Evolutionary conservation across 2,329 filamentous ascomycete genomes (phyloP).

Genomic region (Penicillium olsonii): DNA sequence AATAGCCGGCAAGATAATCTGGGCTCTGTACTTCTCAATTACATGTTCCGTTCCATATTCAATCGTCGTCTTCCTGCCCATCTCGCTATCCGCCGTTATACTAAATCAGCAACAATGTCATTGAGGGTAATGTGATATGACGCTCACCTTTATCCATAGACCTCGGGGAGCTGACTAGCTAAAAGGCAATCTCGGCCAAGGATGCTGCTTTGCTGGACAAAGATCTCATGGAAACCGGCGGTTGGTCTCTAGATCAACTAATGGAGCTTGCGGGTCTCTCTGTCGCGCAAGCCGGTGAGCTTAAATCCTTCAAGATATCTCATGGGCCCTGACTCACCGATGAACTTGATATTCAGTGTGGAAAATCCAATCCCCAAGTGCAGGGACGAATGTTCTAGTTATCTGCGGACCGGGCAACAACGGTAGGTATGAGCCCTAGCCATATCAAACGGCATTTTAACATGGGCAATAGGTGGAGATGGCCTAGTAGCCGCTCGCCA

Average conservation of each 20-base stretch:
- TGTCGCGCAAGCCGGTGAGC: conserved; percentile 80
- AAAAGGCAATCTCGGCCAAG: conserved; percentile 82
- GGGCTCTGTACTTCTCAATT: neutral
- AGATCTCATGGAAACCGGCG: conserved; percentile 84
- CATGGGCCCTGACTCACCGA: neutral
- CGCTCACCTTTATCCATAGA: neutral
- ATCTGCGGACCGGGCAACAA: conserved; percentile 86
- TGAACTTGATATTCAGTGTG: conserved; percentile 62
- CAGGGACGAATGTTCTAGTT: conserved; percentile 74
- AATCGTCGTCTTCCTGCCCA: conserved; percentile 10
- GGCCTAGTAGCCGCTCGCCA: conserved; percentile 93
- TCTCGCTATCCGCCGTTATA: conserved; percentile 24
- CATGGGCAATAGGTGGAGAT: conserved; percentile 69
- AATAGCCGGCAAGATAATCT: neutral
- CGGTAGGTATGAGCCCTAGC: conserved; percentile 32
- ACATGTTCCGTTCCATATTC: conserved; percentile 30
- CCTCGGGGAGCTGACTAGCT: no score
- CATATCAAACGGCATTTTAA: neutral
- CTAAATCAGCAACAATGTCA: conserved; percentile 40
- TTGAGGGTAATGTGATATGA: conserved; percentile 36
- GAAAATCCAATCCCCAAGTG: conserved; percentile 73
- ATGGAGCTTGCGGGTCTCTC: conserved; percentile 96
- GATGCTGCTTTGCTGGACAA: conserved; percentile 86
- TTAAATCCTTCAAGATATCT: neutral
- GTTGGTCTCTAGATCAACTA: conserved; percentile 91